Conservation (phyloP, 2,329 filamentous ascomycete genomes). For the Didymella pomorum region DNA sequence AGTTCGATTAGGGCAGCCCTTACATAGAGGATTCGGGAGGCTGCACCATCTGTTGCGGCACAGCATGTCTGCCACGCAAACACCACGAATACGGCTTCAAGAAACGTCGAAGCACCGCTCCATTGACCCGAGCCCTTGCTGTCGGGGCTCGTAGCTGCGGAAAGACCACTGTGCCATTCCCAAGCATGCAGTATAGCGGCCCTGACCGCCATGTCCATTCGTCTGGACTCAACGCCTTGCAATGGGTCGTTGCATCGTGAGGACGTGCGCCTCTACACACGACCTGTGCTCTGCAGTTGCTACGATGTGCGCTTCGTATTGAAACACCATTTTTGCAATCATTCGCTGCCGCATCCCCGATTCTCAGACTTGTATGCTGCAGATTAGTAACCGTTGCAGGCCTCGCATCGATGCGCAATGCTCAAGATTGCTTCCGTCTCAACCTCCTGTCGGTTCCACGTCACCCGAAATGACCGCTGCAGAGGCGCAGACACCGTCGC, state of each 20-base stretch:
- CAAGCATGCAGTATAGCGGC: constrained; percentile 9
- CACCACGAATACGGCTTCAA: neutral
- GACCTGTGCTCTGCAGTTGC: constrained; percentile 7
- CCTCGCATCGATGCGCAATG: constrained; percentile 5
- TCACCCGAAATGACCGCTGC: constrained; percentile 3
- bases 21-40: constrained; percentile 1
- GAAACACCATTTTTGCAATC: constrained; percentile 1
- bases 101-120: constrained; percentile 2
- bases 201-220: constrained; percentile 7
- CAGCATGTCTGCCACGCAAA: constrained; percentile 6
- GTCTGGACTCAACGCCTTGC: constrained; percentile 9
- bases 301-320: constrained; percentile 4
- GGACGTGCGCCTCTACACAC: constrained; percentile 9
- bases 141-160: constrained; percentile 8
- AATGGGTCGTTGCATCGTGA: neutral
- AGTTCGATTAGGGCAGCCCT: neutral
- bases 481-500: constrained; percentile 1
- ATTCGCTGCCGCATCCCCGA: constrained; percentile 6
- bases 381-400: neutral
- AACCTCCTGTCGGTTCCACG: constrained; percentile 1
- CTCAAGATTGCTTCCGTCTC: constrained; percentile 4
- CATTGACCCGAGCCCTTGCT: constrained; percentile 13
- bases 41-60: constrained; percentile 3
- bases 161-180: constrained; percentile 1
- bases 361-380: neutral